Percentiles rank a stretch among this genome's conserved stretches.
Evolutionary conservation across 2,329 filamentous ascomycete genomes (phyloP).

Genomic region (Shiraia sp.): DNA sequence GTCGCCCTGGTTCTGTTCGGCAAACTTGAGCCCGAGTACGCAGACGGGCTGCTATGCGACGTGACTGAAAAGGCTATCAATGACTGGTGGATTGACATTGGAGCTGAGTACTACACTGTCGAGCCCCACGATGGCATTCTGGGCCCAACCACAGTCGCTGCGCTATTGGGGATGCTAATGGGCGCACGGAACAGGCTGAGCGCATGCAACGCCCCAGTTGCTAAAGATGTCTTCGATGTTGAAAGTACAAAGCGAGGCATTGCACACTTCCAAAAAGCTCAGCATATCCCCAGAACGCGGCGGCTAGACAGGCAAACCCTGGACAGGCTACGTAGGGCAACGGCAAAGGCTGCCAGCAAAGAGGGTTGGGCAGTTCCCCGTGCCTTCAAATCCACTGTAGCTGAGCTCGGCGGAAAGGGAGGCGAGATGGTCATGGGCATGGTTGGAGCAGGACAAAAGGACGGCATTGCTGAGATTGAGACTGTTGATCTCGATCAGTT

Average conservation of each 20-base stretch:
- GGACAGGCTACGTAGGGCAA: slow-evolving; percentile 77
- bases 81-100: slow-evolving; percentile 96
- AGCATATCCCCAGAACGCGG: slow-evolving; percentile 77
- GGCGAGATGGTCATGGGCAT: slow-evolving; percentile 96
- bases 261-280: slow-evolving; percentile 84
- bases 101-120: slow-evolving; percentile 86
- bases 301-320: slow-evolving; percentile 83
- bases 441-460: slow-evolving; percentile 80
- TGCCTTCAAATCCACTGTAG: slow-evolving; percentile 93
- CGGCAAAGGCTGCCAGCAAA: slow-evolving; percentile 84
- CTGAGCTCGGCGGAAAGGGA: slow-evolving; percentile 89
- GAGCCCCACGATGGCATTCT: slow-evolving; percentile 92
- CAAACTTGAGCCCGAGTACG: slow-evolving; percentile 83
- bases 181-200: slow-evolving; percentile 88
- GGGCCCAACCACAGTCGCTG: slow-evolving; percentile 88
- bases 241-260: slow-evolving; percentile 81
- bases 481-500: slow-evolving; percentile 88
- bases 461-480: slow-evolving; percentile 88
- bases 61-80: slow-evolving; percentile 86
- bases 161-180: slow-evolving; percentile 82
- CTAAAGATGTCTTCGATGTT: slow-evolving; percentile 91
- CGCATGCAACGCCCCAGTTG: slow-evolving; percentile 78
- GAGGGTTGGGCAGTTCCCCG: slow-evolving; percentile 92
- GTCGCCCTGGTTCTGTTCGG: slow-evolving; percentile 85
- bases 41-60: slow-evolving; percentile 91